Percentiles rank a stretch among this genome's conserved stretches.
Evolutionary conservation across 345 rosid genomes (phyloP).

Genomic region (Erucastrum elatum): DNA sequence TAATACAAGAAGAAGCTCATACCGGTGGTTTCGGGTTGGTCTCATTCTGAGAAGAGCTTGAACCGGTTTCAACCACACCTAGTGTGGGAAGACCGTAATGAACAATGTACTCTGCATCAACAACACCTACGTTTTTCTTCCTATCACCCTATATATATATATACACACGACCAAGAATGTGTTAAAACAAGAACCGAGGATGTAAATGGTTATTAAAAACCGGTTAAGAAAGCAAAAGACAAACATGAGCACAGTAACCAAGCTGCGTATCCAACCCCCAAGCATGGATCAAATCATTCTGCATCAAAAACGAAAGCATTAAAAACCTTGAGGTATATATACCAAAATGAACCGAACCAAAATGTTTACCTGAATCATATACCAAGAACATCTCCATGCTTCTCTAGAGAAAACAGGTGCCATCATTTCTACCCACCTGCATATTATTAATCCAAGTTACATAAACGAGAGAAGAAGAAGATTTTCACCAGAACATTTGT

Average conservation of each 20-base stretch:
- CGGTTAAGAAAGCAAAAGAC: conserved; percentile 6
- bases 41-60: conserved; percentile 26
- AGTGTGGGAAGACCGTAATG: conserved; percentile 87
- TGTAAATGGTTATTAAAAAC: background rate
- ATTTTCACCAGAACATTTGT: background rate
- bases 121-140: conserved; percentile 82
- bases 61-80: conserved; percentile 53
- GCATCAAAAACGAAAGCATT: conserved; percentile 18
- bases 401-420: conserved; percentile 91
- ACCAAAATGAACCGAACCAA: background rate
- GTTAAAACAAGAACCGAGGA: background rate
- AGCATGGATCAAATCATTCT: conserved; percentile 93
- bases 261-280: conserved; percentile 94
- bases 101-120: conserved; percentile 83
- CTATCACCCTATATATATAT: conserved; percentile 70
- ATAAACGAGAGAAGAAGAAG: background rate
- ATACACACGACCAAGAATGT: background rate
- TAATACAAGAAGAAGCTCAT: background rate
- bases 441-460: conserved; percentile 10
- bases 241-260: conserved; percentile 90
- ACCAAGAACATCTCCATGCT: conserved; percentile 92
- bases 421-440: conserved; percentile 99
- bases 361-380: conserved; percentile 80
- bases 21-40: conserved; percentile 27
- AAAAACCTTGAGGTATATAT: background rate